These are phyloP conservation scores for Oryza coarctata DNA, from an alignment of 176 grass and related monocot genomes.

Conservation along the genomic window DNA sequence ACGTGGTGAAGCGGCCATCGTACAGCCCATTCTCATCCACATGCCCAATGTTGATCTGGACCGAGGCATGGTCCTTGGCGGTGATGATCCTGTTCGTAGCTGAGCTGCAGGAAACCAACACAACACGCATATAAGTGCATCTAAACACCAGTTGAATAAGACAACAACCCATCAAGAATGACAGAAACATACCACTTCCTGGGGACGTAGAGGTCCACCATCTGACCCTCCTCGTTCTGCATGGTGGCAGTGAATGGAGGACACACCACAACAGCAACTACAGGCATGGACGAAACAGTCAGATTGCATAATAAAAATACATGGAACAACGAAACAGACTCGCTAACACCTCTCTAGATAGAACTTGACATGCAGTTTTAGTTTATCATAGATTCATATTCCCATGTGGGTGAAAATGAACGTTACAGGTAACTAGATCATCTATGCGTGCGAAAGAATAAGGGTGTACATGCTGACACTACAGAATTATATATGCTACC, in stretches of 20 bases:
- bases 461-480: neutral
- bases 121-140: neutral
- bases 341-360: neutral
- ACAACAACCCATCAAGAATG: neutral
- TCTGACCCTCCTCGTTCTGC: conserved; percentile 79
- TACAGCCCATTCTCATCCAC: conserved; percentile 76
- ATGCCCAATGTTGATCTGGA: conserved; percentile 80
- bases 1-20: conserved; percentile 63
- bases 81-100: conserved; percentile 77
- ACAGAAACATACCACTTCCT: conserved; percentile 47
- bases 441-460: neutral
- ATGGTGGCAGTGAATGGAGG: conserved; percentile 5
- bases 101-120: conserved; percentile 50
- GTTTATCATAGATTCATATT: neutral
- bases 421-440: neutral
- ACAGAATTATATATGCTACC: neutral
- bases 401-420: neutral
- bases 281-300: neutral
- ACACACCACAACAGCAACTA: conserved; percentile 17
- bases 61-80: conserved; percentile 74
- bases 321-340: neutral
- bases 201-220: conserved; percentile 80
- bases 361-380: neutral
- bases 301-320: neutral
- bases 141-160: neutral